Percentiles rank a stretch among this genome's conserved stretches.
phyloP scores from a whole-genome alignment of 1,284 basidiomycete species.

The Stereum hirsutum region DNA sequence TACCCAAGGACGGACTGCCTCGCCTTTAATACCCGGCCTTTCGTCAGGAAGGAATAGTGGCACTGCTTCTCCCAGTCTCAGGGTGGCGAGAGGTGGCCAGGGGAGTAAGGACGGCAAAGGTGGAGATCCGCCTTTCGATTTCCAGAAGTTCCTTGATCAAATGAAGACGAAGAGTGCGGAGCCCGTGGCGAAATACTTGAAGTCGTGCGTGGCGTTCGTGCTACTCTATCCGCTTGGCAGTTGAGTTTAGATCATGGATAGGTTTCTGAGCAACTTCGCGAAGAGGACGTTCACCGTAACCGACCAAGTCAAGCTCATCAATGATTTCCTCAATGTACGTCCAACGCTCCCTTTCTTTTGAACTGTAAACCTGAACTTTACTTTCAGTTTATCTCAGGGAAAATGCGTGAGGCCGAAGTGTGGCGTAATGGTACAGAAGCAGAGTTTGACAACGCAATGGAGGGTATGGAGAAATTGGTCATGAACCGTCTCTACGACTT shows the following conservation, averaged over 20 bases:
- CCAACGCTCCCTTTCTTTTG: background rate
- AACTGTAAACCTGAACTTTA: conserved; percentile 6
- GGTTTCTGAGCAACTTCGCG: conserved; percentile 86
- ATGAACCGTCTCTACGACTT: conserved; percentile 97
- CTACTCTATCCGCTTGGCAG: background rate
- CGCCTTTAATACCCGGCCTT: no score
- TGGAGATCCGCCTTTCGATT: conserved; percentile 65
- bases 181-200: conserved; percentile 83
- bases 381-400: conserved; percentile 72
- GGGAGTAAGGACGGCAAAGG: conserved; percentile 16
- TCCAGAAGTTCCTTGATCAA: conserved; percentile 85
- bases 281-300: conserved; percentile 83
- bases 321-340: conserved; percentile 81
- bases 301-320: conserved; percentile 90
- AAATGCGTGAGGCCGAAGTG: conserved; percentile 80
- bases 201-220: conserved; percentile 54
- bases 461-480: conserved; percentile 99
- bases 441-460: conserved; percentile 95
- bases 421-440: conserved; percentile 71
- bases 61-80: background rate
- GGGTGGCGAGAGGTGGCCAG: conserved; percentile 3
- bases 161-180: conserved; percentile 81
- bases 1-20: background rate
- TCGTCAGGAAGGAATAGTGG: conserved; percentile 3
- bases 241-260: conserved; percentile 22